Conservation (phyloP, 768 basidiomycete species). For the Naganishia friedmannii region DNA sequence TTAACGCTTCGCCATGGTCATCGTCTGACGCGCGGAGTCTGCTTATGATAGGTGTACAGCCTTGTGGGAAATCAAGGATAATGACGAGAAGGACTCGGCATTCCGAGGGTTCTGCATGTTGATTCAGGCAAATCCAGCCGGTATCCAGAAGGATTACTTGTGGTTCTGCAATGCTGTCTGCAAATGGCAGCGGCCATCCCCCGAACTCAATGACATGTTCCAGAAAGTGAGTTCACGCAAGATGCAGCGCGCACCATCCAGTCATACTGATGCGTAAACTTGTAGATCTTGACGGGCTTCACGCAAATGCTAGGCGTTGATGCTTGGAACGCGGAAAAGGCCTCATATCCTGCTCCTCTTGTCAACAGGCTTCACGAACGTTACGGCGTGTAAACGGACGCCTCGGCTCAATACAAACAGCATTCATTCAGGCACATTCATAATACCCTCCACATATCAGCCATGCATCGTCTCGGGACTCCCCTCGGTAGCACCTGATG, state of each 20-base stretch:
- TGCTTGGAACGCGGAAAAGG: constrained; percentile 79
- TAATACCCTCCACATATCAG: constrained; percentile 7
- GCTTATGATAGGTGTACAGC: constrained; percentile 68
- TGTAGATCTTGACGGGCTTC: constrained; percentile 75
- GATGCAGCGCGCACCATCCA: neutral
- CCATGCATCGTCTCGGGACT: neutral
- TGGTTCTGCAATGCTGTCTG: constrained; percentile 99
- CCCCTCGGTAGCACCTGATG: neutral
- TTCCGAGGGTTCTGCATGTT: constrained; percentile 96
- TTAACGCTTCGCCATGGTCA: no score
- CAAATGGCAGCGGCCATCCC: constrained; percentile 87
- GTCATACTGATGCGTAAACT: neutral
- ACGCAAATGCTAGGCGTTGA: constrained; percentile 73
- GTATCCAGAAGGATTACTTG: constrained; percentile 88
- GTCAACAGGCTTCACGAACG: constrained; percentile 80
- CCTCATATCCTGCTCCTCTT: constrained; percentile 80
- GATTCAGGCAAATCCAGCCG: constrained; percentile 88
- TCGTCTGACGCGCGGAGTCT: neutral
- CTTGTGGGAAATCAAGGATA: constrained; percentile 95
- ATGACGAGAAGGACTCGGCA: constrained; percentile 98
- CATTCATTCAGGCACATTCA: neutral
- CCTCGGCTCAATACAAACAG: neutral
- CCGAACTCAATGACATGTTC: constrained; percentile 92
- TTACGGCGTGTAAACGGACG: constrained; percentile 68
- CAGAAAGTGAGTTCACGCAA: constrained; percentile 55